Conservation (phyloP, 768 basidiomycete species). For the Boletus rubescentipes region DNA sequence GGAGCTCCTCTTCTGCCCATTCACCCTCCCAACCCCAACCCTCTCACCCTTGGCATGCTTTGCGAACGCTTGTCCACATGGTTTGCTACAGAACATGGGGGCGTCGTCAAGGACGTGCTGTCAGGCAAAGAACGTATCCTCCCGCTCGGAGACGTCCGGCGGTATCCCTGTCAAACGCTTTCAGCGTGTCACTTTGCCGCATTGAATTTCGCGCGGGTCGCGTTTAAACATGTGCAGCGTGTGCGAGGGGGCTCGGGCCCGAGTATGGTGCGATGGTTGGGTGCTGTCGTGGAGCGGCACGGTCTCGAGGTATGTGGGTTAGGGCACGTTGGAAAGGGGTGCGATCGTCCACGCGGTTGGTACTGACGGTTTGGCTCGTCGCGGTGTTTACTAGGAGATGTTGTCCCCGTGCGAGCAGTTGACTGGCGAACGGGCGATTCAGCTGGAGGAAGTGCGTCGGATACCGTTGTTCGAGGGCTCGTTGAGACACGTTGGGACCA, state of each 20-base stretch:
- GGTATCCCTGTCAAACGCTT: constrained; percentile 38
- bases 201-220: constrained; percentile 56
- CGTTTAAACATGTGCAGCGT: constrained; percentile 32
- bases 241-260: neutral
- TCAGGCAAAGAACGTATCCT: constrained; percentile 41
- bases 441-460: constrained; percentile 48
- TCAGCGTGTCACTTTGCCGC: constrained; percentile 64
- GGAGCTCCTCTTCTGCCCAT: neutral
- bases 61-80: constrained; percentile 12
- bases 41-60: constrained; percentile 9
- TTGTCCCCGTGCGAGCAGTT: constrained; percentile 52
- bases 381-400: constrained; percentile 41
- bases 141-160: constrained; percentile 46
- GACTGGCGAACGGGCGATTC: constrained; percentile 44
- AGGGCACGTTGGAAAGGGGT: neutral
- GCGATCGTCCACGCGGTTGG: neutral
- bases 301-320: constrained; percentile 21
- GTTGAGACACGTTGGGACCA: constrained; percentile 34
- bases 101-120: constrained; percentile 21
- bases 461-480: constrained; percentile 48
- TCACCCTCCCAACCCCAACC: neutral
- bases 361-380: neutral
- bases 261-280: constrained; percentile 12
- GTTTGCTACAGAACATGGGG: constrained; percentile 9
- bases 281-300: constrained; percentile 10